phyloP scores from a whole-genome alignment of 495 filamentous ascomycete genomes.

The Aspergillus funiculosus region DNA sequence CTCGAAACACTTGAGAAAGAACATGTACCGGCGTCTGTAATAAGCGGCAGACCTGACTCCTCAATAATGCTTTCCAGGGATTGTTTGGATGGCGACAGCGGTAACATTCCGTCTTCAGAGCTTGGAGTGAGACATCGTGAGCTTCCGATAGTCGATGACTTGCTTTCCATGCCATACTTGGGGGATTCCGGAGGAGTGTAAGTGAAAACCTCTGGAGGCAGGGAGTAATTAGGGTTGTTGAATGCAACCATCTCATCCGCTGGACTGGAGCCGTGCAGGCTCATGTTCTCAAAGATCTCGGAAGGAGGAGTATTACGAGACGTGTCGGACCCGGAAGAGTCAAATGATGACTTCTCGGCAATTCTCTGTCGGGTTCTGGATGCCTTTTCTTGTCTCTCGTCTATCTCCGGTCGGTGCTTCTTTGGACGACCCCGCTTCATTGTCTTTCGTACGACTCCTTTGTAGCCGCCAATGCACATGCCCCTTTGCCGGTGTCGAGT shows the following conservation, averaged over 20 bases:
- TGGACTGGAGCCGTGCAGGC: constrained; percentile 43
- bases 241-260: constrained; percentile 35
- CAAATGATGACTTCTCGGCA: constrained; percentile 34
- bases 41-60: constrained; percentile 22
- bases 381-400: constrained; percentile 61
- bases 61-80: constrained; percentile 22
- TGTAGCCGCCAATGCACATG: constrained; percentile 89
- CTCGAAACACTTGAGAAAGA: constrained; percentile 30
- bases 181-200: constrained; percentile 48
- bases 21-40: constrained; percentile 26
- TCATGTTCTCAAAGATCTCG: constrained; percentile 37
- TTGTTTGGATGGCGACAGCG: constrained; percentile 27
- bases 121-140: constrained; percentile 40
- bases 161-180: constrained; percentile 37
- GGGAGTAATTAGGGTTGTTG: constrained; percentile 35
- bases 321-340: constrained; percentile 32
- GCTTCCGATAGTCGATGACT: constrained; percentile 40
- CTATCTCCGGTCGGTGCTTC: constrained; percentile 57
- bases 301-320: constrained; percentile 30
- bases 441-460: constrained; percentile 67
- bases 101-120: constrained; percentile 41
- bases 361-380: constrained; percentile 43
- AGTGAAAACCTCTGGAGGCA: constrained; percentile 39
- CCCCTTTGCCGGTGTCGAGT: constrained; percentile 90
- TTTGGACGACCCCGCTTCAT: constrained; percentile 63